Base-by-base conservation (phyloP, 129 eudicot species). In the Lonicera japonica region DNA sequence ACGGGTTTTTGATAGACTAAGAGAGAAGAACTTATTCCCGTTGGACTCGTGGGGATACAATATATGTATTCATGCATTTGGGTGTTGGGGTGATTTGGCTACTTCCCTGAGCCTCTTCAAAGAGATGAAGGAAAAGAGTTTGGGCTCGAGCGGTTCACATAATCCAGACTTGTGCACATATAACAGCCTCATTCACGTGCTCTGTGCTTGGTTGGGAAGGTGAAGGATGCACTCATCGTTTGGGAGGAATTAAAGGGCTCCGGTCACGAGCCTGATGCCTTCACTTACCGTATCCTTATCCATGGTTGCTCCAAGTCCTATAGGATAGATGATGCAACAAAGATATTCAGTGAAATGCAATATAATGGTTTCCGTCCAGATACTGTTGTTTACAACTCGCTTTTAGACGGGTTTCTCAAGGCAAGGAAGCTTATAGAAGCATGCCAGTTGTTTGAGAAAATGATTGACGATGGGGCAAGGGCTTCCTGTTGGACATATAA, bases 261-360 rank as follows among this genome's bases (percentile, higher is more conserved):
- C 0, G 98, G 98, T 21, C 96, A 79, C 18, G 96, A 84, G 70
- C 98, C 98, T 0, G 90, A 91, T 71, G 70, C 75, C 0, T 82
- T 77, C 72, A 82, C 96, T 22, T 91, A 91, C 50, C 82, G 96
- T 23, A 82, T 91, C 63, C 72, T 91, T 48, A 82, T 91, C 54
- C 98, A 91, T 40, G 96, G 98, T 20, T 91, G 98, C 51, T 80
- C 82, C 56, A 91, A 77, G 70, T 75, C 95, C 39, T 91, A 87
- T 72, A 62, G 66, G 63, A 78, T 87, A 25, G 75, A 84, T 24
- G 90, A 79, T 22, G 96, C 90, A 43, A 61, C 79, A 21, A 82
- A 75, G 60, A 80, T 87, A 56, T 91, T 91, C 56, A 64, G 72
- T 70, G 95, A 91, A 73, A 91, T 87, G 96, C 88, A 84, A 72